Percentiles rank a stretch among this genome's conserved stretches.
These are phyloP conservation scores for Sindora glabra DNA, from an alignment of 306 rosid species.

Conservation along the genomic window DNA sequence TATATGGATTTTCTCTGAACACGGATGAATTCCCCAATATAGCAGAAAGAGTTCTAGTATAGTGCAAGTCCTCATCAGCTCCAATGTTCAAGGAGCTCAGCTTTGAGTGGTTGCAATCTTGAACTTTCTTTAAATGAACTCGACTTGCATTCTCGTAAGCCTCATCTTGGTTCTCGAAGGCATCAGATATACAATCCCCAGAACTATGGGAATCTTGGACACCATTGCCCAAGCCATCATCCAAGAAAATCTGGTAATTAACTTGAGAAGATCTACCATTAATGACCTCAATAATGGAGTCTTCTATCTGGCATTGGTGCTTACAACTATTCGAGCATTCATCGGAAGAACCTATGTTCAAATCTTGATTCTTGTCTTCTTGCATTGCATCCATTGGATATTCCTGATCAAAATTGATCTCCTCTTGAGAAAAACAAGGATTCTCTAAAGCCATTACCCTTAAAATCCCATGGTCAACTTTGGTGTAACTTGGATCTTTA, in stretches of 20 bases:
- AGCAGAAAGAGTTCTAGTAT: constrained; percentile 46
- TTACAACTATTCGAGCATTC: constrained; percentile 44
- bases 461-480: constrained; percentile 23
- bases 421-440: constrained; percentile 29
- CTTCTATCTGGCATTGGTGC: constrained; percentile 34
- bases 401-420: constrained; percentile 31
- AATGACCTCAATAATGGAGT: constrained; percentile 42
- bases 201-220: constrained; percentile 54
- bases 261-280: constrained; percentile 44
- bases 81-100: constrained; percentile 34
- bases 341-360: constrained; percentile 43
- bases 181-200: constrained; percentile 59
- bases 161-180: constrained; percentile 36
- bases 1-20: constrained; percentile 19
- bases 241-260: constrained; percentile 39
- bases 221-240: constrained; percentile 45
- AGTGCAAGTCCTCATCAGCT: constrained; percentile 46
- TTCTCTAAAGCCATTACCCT: constrained; percentile 35
- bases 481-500: constrained; percentile 37
- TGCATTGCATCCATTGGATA: constrained; percentile 18
- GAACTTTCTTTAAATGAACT: constrained; percentile 23
- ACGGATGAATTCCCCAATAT: constrained; percentile 40
- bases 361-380: constrained; percentile 29
- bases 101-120: constrained; percentile 31
- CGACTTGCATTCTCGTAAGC: constrained; percentile 18